Evolutionary conservation across 208 protist species (phyloP).

Genomic region (Entamoeba invadens): DNA sequence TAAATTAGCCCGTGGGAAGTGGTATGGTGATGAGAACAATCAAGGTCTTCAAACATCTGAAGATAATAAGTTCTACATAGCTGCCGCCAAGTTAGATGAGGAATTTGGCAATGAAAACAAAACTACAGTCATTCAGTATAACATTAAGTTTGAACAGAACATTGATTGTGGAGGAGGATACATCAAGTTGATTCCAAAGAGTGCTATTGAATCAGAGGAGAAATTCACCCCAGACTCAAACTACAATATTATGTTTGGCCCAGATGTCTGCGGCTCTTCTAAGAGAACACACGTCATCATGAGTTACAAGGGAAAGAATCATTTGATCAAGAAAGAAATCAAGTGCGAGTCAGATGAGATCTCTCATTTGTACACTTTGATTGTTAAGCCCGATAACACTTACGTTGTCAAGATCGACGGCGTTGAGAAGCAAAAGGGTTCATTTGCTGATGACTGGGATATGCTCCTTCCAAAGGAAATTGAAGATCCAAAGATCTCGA

Average conservation of each 20-base stretch:
- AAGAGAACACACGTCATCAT: conserved; percentile 40
- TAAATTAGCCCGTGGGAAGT: background rate
- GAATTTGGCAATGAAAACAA: conserved; percentile 41
- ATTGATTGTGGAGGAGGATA: conserved; percentile 53
- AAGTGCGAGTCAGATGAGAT: conserved; percentile 19
- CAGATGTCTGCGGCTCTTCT: conserved; percentile 39
- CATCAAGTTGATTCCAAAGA: conserved; percentile 14
- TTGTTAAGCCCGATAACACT: conserved; percentile 38
- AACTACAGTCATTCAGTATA: conserved; percentile 45
- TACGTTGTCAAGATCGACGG: conserved; percentile 44
- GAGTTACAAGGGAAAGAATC: conserved; percentile 41
- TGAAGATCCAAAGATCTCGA: conserved; percentile 24
- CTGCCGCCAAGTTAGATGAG: conserved; percentile 34
- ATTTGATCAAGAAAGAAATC: conserved; percentile 24
- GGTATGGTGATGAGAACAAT: background rate
- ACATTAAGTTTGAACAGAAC: conserved; percentile 49
- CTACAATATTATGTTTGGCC: conserved; percentile 44
- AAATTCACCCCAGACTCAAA: background rate
- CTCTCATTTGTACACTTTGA: conserved; percentile 42
- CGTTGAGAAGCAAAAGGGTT: conserved; percentile 30
- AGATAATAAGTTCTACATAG: background rate
- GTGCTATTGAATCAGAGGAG: background rate
- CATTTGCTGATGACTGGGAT: conserved; percentile 36
- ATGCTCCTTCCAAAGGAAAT: conserved; percentile 33
- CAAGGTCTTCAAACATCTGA: background rate